Evolutionary conservation across 805 yeast species (phyloP).

Genomic region (Cyberlindnera bimundalis): DNA sequence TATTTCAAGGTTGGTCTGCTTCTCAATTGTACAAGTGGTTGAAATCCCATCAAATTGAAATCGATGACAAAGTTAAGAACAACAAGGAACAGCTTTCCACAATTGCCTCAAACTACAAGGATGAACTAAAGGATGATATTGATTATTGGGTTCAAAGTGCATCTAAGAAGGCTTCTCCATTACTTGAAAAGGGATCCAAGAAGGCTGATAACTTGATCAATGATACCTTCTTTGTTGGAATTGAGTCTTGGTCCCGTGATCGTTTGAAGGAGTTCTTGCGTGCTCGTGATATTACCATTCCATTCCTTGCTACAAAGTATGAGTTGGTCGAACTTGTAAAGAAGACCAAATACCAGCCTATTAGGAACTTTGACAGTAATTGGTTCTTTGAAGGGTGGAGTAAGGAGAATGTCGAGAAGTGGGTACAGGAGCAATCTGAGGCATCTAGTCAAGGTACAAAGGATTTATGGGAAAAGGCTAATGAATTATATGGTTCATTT

Average conservation of each 20-base stretch:
- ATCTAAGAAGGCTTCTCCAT: slow-evolving; percentile 33
- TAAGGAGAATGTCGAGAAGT: slow-evolving; percentile 36
- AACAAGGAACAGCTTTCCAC: slow-evolving; percentile 35
- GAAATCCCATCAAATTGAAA: slow-evolving; percentile 39
- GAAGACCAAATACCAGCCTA: slow-evolving; percentile 35
- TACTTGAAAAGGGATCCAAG: slow-evolving; percentile 32
- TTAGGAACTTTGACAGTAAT: slow-evolving; percentile 28
- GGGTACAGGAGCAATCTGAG: slow-evolving; percentile 36
- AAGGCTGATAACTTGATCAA: slow-evolving; percentile 36
- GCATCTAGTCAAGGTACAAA: slow-evolving; percentile 23
- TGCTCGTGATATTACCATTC: slow-evolving; percentile 38
- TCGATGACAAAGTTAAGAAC: slow-evolving; percentile 32
- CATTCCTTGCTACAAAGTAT: slow-evolving; percentile 37
- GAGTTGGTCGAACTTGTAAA: slow-evolving; percentile 39
- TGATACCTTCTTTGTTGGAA: slow-evolving; percentile 43
- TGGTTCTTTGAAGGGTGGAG: slow-evolving; percentile 38
- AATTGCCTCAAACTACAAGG: slow-evolving; percentile 33
- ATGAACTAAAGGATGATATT: slow-evolving; percentile 37
- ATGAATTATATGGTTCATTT: slow-evolving; percentile 22
- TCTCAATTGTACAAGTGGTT: slow-evolving; percentile 56
- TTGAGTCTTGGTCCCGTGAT: slow-evolving; percentile 46
- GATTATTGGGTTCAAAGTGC: slow-evolving; percentile 34
- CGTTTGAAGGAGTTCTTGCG: slow-evolving; percentile 40
- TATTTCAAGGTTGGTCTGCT: slow-evolving; percentile 50
- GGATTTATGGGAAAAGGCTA: slow-evolving; percentile 24